Evolutionary conservation across 441 rosid genomes (phyloP).

Genomic region (Gossypium aridum): DNA sequence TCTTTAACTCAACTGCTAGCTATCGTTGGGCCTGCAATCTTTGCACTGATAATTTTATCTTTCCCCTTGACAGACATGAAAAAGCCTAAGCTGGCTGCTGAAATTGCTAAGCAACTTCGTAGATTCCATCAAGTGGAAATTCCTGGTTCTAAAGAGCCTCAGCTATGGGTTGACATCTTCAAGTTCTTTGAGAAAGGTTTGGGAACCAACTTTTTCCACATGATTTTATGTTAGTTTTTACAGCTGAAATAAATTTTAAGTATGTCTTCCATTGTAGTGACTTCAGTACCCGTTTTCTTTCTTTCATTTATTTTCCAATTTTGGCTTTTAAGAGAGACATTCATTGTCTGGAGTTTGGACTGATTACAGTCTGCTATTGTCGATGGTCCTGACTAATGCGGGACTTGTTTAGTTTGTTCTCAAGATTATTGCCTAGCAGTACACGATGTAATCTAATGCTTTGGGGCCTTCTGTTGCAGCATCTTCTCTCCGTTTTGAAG

Average conservation of each 20-base stretch:
- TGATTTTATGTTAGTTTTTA: not conserved
- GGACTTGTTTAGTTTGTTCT: not conserved
- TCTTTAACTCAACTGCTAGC: not conserved
- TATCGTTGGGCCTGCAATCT: not conserved
- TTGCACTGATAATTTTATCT: conserved; percentile 2
- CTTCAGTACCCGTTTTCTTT: not conserved
- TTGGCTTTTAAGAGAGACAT: conserved; percentile 1
- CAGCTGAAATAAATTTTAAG: not conserved
- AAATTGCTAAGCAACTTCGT: conserved; percentile 75
- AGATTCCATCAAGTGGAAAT: conserved; percentile 79
- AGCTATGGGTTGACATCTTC: conserved; percentile 78
- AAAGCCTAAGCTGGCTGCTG: conserved; percentile 66
- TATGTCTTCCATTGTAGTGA: not conserved
- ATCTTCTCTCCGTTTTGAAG: conserved; percentile 62
- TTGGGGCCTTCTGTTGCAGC: conserved; percentile 42
- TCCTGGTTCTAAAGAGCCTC: conserved; percentile 92
- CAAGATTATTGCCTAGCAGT: not conserved
- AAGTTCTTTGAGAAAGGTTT: conserved; percentile 82
- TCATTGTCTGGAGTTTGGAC: not conserved
- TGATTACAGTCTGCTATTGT: not conserved
- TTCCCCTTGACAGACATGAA: conserved; percentile 58
- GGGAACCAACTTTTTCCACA: not conserved
- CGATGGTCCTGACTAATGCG: not conserved
- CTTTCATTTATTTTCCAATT: not conserved
- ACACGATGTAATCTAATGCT: conserved; percentile 9